These are phyloP conservation scores for Aspergillus ochraceoroseus DNA, from an alignment of 2,329 filamentous ascomycete species.

Conservation along the genomic window DNA sequence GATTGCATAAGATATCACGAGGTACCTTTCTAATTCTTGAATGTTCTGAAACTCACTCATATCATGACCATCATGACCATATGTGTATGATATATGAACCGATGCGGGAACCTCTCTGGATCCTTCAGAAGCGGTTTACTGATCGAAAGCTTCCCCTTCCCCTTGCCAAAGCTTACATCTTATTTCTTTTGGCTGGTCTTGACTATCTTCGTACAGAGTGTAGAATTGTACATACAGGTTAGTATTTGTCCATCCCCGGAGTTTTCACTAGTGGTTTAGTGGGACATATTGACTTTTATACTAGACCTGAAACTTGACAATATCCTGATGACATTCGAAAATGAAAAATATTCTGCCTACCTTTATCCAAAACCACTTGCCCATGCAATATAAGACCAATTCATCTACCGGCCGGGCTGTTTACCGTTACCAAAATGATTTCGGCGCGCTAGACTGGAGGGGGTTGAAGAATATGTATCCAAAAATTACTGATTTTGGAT, in stretches of 20 bases:
- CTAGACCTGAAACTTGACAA: slow-evolving; percentile 41
- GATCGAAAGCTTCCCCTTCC: slow-evolving; percentile 23
- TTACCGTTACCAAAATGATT: neutral
- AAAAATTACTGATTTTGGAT: no score
- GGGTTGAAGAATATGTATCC: no score
- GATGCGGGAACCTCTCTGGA: slow-evolving; percentile 32
- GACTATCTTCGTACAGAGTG: slow-evolving; percentile 41
- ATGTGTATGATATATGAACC: slow-evolving; percentile 35
- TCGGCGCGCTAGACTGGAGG: neutral
- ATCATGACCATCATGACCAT: no score
- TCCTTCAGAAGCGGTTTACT: slow-evolving; percentile 26
- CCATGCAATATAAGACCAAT: neutral
- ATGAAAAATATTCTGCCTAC: slow-evolving; percentile 9
- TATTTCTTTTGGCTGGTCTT: slow-evolving; percentile 35
- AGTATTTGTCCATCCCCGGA: neutral
- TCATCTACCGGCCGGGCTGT: neutral
- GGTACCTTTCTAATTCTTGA: no score
- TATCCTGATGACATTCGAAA: slow-evolving; percentile 34
- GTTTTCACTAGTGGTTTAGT: no score
- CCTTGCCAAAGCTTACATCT: slow-evolving; percentile 30
- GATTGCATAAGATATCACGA: no score
- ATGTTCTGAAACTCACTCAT: no score
- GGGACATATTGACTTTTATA: no score
- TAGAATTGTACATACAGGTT: slow-evolving; percentile 39
- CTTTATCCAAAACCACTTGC: slow-evolving; percentile 16